Base-by-base conservation (phyloP, 1,284 basidiomycete genomes). In the Cystobasidium sp. region DNA sequence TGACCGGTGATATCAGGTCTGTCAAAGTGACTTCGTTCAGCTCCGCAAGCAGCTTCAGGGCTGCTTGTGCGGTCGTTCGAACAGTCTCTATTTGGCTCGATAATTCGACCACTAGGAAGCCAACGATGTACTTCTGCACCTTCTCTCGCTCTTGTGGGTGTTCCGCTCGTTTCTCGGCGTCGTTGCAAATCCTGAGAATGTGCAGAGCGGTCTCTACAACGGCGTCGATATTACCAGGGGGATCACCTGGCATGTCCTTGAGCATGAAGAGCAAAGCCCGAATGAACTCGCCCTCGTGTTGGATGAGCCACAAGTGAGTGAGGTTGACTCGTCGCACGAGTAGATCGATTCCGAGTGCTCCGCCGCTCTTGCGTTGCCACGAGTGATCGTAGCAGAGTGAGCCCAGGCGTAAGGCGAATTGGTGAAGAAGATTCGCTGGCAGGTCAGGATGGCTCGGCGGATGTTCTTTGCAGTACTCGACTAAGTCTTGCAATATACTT, bases 221-320 rank as follows among this genome's bases (percentile, higher is more conserved):
- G 65, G 90, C 88, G 49, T 90, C 88, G 46, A 94, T 88, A 78
- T 95, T 90, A 24, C 88, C 88, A 0, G 94, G 92, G 53, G 94
- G 87, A 78, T 99, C 95, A 77, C 88, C 88, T 0, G 97, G 95
- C 81, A 97, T 91, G 81, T 99, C 96, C 81, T 99, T 98, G 64
- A 99, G 86, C 76, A 96, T 91, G 81, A 95, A 95, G 58, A 99
- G 85, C 44, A 99, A 86, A 5, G 92, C 94, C 58, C 95, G 90
- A 65, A 95, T 88, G 76, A 97, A 89, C 79, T 99, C 96, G 56
- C 93, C 87, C 82, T 97, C 92, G 61, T 94, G 90, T 72, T 97
- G 93, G 75, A 88, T 86, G 63, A 95, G 86, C 92, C 94, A 97
- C 77, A 88, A 88, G 52, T 88, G 84, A 31, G 89, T 91, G 37